Base-by-base conservation (phyloP, 140 eudicot genomes). In the Ambrosia hybrid region DNA sequence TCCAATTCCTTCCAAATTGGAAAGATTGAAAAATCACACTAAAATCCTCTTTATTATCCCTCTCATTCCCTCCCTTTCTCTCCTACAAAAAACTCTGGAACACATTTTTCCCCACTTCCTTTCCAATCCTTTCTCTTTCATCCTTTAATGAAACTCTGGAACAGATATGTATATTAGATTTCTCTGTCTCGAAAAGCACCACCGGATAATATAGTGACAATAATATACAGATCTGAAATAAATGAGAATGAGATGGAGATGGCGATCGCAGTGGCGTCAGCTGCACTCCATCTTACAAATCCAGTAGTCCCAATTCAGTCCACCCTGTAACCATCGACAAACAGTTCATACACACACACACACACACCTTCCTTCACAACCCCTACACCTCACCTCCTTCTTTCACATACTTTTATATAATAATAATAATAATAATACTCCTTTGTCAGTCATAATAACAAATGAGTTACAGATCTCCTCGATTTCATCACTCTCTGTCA, bases 401-500 rank as follows among this genome's bases (percentile, higher is more conserved):
- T 12, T 49, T 2, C 55, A 6, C 55, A 49, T 8, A 39, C 46
- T 41, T 8, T 38, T 56, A 52, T 39, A 21, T 70, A 46, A 48
- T 52, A 69, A n/a, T 30, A 30, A 1, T 30, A 30, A 41, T 39
- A 21, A 21, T 21, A 21, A 21, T 21, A 21, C 26, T 58, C 45
- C 61, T 2, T 12, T 43, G 71, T 79, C 78, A 48, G 59, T 55
- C 79, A 57, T 30, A 30, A 30, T 30, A 15, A 65, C 51, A 56
- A 65, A 15, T 51, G 26, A 30, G 34, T 30, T 30, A 30, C 34
- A 30, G 34, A 30, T 30, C 34, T 30, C 77, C 66, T 71, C 65
- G 67, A 70, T 51, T 63, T 53, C 78, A 57, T 72, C 80, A 52
- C 61, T 72, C 79, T 55, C 34, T 60, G 76, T 75, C 81, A 81